phyloP scores from a whole-genome alignment of 495 filamentous ascomycete species.

The Aspergillus indologenus region DNA sequence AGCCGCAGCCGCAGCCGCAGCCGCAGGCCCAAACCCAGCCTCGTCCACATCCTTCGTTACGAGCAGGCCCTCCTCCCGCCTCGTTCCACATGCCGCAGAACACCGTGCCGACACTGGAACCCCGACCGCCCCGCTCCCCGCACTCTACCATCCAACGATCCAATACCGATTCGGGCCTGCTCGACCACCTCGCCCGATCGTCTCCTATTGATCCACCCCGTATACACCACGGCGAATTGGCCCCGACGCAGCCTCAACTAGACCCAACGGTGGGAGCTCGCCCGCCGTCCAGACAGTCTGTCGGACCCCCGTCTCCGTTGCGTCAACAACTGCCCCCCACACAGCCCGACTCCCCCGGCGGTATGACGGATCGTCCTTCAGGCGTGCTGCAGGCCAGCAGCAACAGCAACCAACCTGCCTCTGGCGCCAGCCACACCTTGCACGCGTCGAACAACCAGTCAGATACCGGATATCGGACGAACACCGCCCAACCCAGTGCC shows the following conservation, averaged over 20 bases:
- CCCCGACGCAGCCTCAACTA: conserved; percentile 23
- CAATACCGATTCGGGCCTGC: conserved; percentile 28
- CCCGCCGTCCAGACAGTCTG: conserved; percentile 62
- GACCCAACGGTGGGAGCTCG: conserved; percentile 24
- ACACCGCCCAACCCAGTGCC: conserved; percentile 10
- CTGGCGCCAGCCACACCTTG: conserved; percentile 18
- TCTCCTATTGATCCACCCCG: conserved; percentile 24
- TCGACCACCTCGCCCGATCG: conserved; percentile 47
- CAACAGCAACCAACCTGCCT: conserved; percentile 15
- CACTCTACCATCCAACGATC: conserved; percentile 26
- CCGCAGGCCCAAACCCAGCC: neutral
- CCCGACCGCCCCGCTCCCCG: conserved; percentile 19
- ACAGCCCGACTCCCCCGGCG: conserved; percentile 25
- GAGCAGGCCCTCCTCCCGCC: conserved; percentile 14
- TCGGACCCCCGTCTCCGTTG: conserved; percentile 39
- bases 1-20: neutral
- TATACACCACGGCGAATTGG: conserved; percentile 32
- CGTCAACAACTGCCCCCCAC: conserved; percentile 15
- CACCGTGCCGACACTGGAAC: conserved; percentile 13
- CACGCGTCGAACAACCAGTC: conserved; percentile 18
- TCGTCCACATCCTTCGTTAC: neutral
- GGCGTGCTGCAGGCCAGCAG: conserved; percentile 21
- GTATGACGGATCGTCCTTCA: conserved; percentile 32
- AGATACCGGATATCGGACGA: conserved; percentile 21
- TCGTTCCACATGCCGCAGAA: conserved; percentile 26